Conservation (phyloP, 148 eudicot genomes). For the Talinum fruticosum region DNA sequence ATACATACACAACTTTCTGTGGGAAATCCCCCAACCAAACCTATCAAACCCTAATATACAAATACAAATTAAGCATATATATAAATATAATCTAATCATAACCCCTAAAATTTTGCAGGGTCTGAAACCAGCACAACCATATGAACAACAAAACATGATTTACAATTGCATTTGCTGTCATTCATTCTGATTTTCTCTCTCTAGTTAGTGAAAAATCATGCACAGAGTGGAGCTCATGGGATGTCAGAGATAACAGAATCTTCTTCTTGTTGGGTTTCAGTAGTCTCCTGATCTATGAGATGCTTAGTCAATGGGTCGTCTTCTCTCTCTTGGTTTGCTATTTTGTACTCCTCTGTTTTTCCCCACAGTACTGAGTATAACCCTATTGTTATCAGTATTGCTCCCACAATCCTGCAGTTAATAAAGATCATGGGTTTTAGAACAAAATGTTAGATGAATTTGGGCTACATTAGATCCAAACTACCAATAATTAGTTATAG, state of each 20-base stretch:
- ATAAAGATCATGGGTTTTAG: background rate
- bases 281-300: slow-evolving; percentile 40
- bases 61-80: background rate
- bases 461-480: background rate
- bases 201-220: background rate
- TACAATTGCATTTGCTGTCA: slow-evolving; percentile 22
- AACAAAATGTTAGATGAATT: background rate
- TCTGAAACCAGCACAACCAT: slow-evolving; percentile 8
- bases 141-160: slow-evolving; percentile 25
- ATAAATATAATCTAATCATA: background rate
- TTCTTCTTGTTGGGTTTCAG: slow-evolving; percentile 19
- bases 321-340: slow-evolving; percentile 33
- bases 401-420: slow-evolving; percentile 54
- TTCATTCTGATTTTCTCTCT: slow-evolving; percentile 2
- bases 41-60: background rate
- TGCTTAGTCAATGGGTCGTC: slow-evolving; percentile 47
- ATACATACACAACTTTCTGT: background rate
- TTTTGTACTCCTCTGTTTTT: slow-evolving; percentile 49
- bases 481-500: background rate
- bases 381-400: slow-evolving; percentile 53
- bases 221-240: slow-evolving; percentile 30
- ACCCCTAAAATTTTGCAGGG: background rate
- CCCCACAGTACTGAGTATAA: slow-evolving; percentile 81
- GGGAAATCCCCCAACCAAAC: background rate
- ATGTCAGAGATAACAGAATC: slow-evolving; percentile 31